phyloP scores from a whole-genome alignment of 768 basidiomycete species.

The Neoboletus magnificus region DNA sequence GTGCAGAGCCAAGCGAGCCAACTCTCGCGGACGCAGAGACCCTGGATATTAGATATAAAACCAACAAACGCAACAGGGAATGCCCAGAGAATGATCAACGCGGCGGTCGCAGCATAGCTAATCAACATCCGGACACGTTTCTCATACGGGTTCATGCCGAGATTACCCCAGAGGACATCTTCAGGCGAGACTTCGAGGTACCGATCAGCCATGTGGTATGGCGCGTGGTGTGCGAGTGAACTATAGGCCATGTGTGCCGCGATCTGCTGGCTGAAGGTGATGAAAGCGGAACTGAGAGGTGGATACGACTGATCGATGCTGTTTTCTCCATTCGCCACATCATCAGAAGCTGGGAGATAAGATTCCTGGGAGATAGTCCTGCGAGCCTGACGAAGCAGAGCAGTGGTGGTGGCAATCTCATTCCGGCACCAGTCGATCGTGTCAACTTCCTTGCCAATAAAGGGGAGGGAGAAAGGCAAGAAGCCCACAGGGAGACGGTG shows the following conservation, averaged over 20 bases:
- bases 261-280: slow-evolving; percentile 90
- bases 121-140: slow-evolving; percentile 60
- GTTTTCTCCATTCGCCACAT: slow-evolving; percentile 11
- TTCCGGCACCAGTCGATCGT: slow-evolving; percentile 85
- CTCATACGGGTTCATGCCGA: slow-evolving; percentile 89
- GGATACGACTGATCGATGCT: slow-evolving; percentile 43
- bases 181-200: slow-evolving; percentile 81
- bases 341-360: slow-evolving; percentile 21
- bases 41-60: slow-evolving; percentile 74
- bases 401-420: slow-evolving; percentile 61
- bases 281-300: slow-evolving; percentile 70
- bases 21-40: slow-evolving; percentile 55
- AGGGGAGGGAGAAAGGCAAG: slow-evolving; percentile 53
- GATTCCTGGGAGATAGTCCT: slow-evolving; percentile 21
- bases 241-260: slow-evolving; percentile 87
- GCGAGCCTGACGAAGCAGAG: slow-evolving; percentile 51
- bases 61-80: slow-evolving; percentile 88
- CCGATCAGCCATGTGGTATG: slow-evolving; percentile 74
- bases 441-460: slow-evolving; percentile 88
- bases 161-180: slow-evolving; percentile 91
- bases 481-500: slow-evolving; percentile 62
- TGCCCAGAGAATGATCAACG: slow-evolving; percentile 83
- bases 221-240: slow-evolving; percentile 71
- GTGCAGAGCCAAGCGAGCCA: slow-evolving; percentile 88
- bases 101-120: slow-evolving; percentile 74